Evolutionary conservation across 2,329 filamentous ascomycete species (phyloP).

Genomic region (Stachybotrys chartarum): DNA sequence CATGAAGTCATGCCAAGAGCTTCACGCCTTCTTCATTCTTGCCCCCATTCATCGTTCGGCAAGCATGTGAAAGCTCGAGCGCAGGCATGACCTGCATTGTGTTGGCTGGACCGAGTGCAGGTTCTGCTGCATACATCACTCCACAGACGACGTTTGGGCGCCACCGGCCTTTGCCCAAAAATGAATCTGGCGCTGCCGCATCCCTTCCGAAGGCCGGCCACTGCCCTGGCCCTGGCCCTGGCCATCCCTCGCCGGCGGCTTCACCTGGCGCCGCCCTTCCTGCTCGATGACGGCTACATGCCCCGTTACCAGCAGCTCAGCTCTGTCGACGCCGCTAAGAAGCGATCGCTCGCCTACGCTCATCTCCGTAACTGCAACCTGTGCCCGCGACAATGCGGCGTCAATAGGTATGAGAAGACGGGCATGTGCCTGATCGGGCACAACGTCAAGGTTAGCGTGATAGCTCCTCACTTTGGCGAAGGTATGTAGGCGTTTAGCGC

Average conservation of each 20-base stretch:
- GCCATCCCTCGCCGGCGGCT: constrained; percentile 20
- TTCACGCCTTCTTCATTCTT: not conserved
- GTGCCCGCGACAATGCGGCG: constrained; percentile 68
- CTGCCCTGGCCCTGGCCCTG: not conserved
- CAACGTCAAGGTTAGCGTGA: constrained; percentile 72
- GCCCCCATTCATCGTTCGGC: no score
- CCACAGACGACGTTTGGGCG: not conserved
- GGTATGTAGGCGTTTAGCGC: constrained; percentile 28
- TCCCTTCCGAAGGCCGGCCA: not conserved
- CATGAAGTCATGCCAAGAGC: not conserved
- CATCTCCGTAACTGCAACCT: constrained; percentile 76
- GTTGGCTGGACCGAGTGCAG: no score
- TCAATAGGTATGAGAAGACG: constrained; percentile 74
- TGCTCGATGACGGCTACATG: constrained; percentile 62
- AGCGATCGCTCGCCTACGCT: constrained; percentile 65
- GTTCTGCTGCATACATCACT: no score
- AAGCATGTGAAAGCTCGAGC: not conserved
- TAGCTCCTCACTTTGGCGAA: constrained; percentile 81
- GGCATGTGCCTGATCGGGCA: constrained; percentile 73
- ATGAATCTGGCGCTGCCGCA: not conserved
- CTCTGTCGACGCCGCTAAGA: constrained; percentile 61
- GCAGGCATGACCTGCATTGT: not conserved
- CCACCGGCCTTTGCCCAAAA: not conserved
- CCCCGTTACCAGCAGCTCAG: constrained; percentile 66
- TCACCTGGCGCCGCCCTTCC: constrained; percentile 56